Evolutionary conservation across 2,329 filamentous ascomycete genomes (phyloP), one percentile per base, ranked within the genome.

Genomic region (Ophiostoma ips): DNA sequence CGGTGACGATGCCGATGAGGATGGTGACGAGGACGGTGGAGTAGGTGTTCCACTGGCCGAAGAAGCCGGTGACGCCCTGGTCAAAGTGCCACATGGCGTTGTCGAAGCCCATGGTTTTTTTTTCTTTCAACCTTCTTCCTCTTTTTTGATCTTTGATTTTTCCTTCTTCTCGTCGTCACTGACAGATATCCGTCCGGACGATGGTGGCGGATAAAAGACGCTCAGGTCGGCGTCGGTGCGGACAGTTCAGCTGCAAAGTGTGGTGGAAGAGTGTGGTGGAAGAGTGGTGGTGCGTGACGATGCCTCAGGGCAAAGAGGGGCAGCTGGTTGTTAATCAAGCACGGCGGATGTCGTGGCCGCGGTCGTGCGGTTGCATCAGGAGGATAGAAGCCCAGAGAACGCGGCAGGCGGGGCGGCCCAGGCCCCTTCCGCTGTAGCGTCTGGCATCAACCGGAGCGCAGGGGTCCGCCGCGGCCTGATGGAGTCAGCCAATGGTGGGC

Each of bases 1-100:
- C 88, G 51, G 81, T 73, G 51, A 90, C 66, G 59, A 88, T 75
- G 50, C 74, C 70, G 53, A 82, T 69, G 40, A 95, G 71, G 53
- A 77, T 61, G 21, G 82, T 76, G 43, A 79, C 73, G 55, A 98
- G 72, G 38, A 79, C 61, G 3, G 85, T 92, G 30, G 86, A 87
- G 69, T 84, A 84, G 57, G 76, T 67, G 63, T 92, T 87, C 88
- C 89, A 95, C 66, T 86, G 82, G 35, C 79, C 75, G 50, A 94
- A 69, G 48, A 90, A 66, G 54, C 75, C 71, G 48, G 81, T 79
- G 56, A 94, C 68, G 61, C 77, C 71, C 58, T 78, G 71, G 68
- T 95, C 88, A 58, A 94, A 69, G 66, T 77, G 75, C 60, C 81
- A 72, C 61, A 87, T 64, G 44, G 81, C 52, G 54, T 71, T 71